These are phyloP conservation scores for Rhodotorula toruloides DNA, from an alignment of 768 basidiomycete species.

Conservation along the genomic window DNA sequence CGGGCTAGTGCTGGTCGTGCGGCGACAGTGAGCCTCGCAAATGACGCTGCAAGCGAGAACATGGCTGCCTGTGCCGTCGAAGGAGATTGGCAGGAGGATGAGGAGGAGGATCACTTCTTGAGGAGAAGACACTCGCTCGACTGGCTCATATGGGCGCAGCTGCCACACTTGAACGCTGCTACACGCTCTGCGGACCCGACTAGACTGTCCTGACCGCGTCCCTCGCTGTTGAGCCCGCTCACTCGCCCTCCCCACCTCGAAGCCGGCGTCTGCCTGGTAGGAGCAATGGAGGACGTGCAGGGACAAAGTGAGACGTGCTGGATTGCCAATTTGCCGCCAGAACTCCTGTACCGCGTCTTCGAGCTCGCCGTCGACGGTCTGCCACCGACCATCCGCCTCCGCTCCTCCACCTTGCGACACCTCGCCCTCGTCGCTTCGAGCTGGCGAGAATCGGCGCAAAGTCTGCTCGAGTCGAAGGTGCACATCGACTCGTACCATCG, in stretches of 20 bases:
- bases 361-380: conserved; percentile 19
- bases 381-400: conserved; percentile 3
- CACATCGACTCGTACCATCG: conserved; percentile 13
- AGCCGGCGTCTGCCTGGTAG: no score
- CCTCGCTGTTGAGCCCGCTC: no score
- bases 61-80: not conserved
- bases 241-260: no score
- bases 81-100: not conserved
- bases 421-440: conserved; percentile 2
- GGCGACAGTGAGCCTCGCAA: not conserved
- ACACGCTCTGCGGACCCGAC: no score
- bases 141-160: no score
- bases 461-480: conserved; percentile 16
- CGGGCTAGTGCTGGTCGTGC: conserved; percentile 1
- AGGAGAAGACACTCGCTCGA: not conserved
- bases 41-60: not conserved
- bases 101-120: not conserved
- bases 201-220: no score
- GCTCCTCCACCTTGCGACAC: conserved; percentile 4
- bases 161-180: no score
- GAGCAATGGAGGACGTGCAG: not conserved
- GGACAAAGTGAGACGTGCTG: not conserved
- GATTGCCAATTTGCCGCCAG: conserved; percentile 9
- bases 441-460: conserved; percentile 15
- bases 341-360: conserved; percentile 15